Evolutionary conservation across 176 grass and related monocot genomes (phyloP).

Genomic region (Avena eriantha): DNA sequence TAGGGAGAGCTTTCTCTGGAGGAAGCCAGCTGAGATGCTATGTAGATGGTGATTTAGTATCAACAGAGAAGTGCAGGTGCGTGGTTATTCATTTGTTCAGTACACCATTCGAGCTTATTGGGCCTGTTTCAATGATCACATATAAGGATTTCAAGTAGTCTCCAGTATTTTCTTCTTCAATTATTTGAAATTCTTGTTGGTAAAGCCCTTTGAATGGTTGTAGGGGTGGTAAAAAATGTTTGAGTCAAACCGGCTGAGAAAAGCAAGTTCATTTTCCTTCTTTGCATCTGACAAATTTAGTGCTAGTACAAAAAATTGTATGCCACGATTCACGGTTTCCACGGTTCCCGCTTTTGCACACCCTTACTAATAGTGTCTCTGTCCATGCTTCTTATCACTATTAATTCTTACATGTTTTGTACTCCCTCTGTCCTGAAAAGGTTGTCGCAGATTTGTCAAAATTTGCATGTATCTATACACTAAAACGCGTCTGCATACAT

Average conservation of each 20-base stretch:
- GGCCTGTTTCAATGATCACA: background rate
- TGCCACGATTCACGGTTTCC: too few relatives aligned
- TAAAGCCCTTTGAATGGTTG: background rate
- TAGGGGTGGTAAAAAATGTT: too few relatives aligned
- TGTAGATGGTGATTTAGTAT: constrained; percentile 80
- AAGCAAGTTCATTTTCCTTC: too few relatives aligned
- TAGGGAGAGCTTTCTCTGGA: constrained; percentile 94
- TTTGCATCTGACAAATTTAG: too few relatives aligned
- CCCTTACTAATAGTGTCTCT: background rate
- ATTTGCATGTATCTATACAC: too few relatives aligned
- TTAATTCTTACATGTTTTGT: constrained; percentile 15
- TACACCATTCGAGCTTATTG: constrained; percentile 30
- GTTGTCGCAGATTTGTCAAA: too few relatives aligned
- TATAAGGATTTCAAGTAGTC: constrained; percentile 17
- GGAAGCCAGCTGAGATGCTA: constrained; percentile 91
- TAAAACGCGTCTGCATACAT: too few relatives aligned
- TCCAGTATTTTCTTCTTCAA: constrained; percentile 30
- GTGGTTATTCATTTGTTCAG: constrained; percentile 14
- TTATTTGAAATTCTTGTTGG: constrained; percentile 34
- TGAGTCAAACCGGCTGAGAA: too few relatives aligned
- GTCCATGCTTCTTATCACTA: constrained; percentile 30
- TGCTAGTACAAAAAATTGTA: too few relatives aligned
- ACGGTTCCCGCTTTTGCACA: too few relatives aligned
- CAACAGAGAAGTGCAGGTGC: constrained; percentile 91
- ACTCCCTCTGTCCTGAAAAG: background rate